These are phyloP conservation scores for Dorcoceras hygrometricum DNA, from an alignment of 257 asterid genomes.

Conservation along the genomic window DNA sequence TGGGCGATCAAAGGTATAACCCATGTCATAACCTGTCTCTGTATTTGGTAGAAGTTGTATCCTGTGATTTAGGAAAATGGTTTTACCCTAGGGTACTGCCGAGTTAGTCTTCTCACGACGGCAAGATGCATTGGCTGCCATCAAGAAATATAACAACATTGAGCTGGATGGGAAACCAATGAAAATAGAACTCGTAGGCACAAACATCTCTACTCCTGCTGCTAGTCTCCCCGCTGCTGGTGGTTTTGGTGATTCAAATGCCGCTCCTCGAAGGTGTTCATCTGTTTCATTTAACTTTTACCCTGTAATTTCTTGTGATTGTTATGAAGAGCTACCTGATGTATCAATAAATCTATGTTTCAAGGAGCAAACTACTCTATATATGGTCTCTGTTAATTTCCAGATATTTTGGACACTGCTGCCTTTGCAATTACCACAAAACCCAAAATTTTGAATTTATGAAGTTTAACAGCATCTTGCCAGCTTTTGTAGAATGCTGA, in stretches of 20 bases:
- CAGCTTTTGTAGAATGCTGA: not conserved
- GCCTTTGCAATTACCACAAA: not conserved
- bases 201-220: slow-evolving; percentile 36
- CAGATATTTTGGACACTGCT: not conserved
- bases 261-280: slow-evolving; percentile 45
- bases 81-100: slow-evolving; percentile 78
- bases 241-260: slow-evolving; percentile 33
- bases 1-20: slow-evolving; percentile 89
- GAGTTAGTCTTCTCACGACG: slow-evolving; percentile 64
- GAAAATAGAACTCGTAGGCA: slow-evolving; percentile 59
- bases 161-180: slow-evolving; percentile 76
- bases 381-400: not conserved
- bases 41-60: slow-evolving; percentile 29
- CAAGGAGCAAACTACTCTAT: too few species aligned
- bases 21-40: slow-evolving; percentile 24
- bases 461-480: not conserved
- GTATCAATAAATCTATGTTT: not conserved
- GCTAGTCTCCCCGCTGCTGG: slow-evolving; percentile 33
- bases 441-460: not conserved
- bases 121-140: slow-evolving; percentile 79
- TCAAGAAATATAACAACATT: slow-evolving; percentile 47
- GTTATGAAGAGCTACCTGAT: slow-evolving; percentile 1
- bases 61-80: slow-evolving; percentile 26
- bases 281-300: slow-evolving; percentile 13
- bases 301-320: not conserved